These are phyloP conservation scores for Botrytis elliptica DNA, from an alignment of 2,329 filamentous ascomycete species.

Conservation along the genomic window DNA sequence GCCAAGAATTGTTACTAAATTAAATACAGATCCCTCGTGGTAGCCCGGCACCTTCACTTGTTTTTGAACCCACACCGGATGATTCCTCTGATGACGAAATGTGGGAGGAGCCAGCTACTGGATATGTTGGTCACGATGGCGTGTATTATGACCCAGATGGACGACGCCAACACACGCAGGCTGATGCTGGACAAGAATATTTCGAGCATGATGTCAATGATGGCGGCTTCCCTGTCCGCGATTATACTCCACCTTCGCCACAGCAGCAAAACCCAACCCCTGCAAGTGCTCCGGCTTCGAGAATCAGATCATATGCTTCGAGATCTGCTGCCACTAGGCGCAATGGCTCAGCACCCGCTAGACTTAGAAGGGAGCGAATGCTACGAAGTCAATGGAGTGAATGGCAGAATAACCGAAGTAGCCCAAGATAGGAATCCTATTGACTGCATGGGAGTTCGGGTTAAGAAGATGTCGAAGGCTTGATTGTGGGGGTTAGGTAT, in stretches of 20 bases:
- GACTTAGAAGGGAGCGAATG: neutral
- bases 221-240: neutral
- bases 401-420: neutral
- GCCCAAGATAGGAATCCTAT: neutral
- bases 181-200: neutral
- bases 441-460: too few relatives aligned
- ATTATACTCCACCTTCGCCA: neutral
- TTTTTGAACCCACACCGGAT: neutral
- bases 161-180: neutral
- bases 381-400: neutral
- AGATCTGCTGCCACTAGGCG: neutral
- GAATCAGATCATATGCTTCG: neutral
- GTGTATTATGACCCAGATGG: neutral
- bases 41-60: neutral
- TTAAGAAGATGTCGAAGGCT: neutral
- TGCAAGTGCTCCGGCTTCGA: too few relatives aligned
- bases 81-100: neutral
- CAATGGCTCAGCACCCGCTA: neutral
- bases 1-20: neutral
- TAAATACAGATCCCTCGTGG: neutral
- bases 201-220: neutral
- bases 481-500: fast-evolving
- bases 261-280: neutral
- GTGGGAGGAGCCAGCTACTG: neutral
- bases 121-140: neutral